Conservation (phyloP, 192 early-diverging fungal species). For the Pilaira anomala region DNA sequence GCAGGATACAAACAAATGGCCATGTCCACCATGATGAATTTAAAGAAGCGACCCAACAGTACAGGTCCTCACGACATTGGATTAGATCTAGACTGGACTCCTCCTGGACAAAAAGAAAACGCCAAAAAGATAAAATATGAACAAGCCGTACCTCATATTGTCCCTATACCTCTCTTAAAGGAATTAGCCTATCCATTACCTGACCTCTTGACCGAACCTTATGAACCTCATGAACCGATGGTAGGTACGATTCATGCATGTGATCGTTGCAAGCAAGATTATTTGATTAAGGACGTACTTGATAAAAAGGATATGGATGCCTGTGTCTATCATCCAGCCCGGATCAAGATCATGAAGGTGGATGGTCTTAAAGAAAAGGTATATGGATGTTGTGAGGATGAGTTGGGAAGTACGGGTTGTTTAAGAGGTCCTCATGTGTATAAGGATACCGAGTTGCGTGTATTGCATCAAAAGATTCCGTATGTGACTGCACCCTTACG, state of each 20-base stretch:
- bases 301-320: conserved; percentile 32
- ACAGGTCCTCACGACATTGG: conserved; percentile 48
- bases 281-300: conserved; percentile 40
- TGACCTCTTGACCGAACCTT: not conserved
- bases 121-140: not conserved
- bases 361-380: conserved; percentile 34
- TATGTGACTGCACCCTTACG: conserved; percentile 39
- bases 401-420: conserved; percentile 47
- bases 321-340: conserved; percentile 50
- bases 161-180: conserved; percentile 29
- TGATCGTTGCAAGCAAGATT: conserved; percentile 48
- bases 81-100: conserved; percentile 57
- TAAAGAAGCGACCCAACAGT: conserved; percentile 57
- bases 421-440: conserved; percentile 62
- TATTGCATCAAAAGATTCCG: conserved; percentile 43
- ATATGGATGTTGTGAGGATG: conserved; percentile 49
- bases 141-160: conserved; percentile 17
- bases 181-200: conserved; percentile 43
- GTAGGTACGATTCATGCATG: conserved; percentile 31
- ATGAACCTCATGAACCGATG: not conserved
- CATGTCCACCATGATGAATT: conserved; percentile 40
- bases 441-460: conserved; percentile 47
- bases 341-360: conserved; percentile 15
- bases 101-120: not conserved
- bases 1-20: conserved; percentile 50